Base-by-base conservation (phyloP, 1,284 basidiomycete species). In the Polyporus tsugae region DNA sequence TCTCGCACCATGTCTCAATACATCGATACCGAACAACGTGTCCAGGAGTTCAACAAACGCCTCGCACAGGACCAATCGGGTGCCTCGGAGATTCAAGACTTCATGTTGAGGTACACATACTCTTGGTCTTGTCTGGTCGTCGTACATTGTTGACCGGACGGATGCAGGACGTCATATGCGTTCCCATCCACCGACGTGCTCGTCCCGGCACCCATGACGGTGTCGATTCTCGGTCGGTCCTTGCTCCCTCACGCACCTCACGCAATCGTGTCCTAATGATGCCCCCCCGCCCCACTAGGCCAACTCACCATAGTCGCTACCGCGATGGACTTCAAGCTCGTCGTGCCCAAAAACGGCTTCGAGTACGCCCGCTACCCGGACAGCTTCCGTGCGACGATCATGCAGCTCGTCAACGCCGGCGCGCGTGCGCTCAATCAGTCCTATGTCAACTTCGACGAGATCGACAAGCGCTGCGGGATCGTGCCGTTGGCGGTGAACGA, bases 381-480 rank as follows among this genome's bases (percentile, higher is more conserved):
- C 53, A 68, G 67, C 52, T 68, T 68, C 53, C 67, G 67, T 41
- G 67, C 67, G 11, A 68, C 67, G 7, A 68, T 64, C 63, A 64
- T 44, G 52, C 67, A 68, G 42, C 67, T 68, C 60, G 67, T 65
- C 15, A 68, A 68, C 63, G 35, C 67, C 4, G 67, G 67, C 29
- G 38, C 44, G 29, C 67, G 64, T 22, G 58, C 67, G 19, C 63
- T 68, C 22, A 68, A 68, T 42, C 10, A 64, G 22, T 68, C 67
- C 42, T 68, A 62, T 60, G 67, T 46, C 59, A 68, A 68, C 60
- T 68, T 68, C 60, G 67, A 68, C 63, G 67, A 68, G 67, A 68
- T 68, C 60, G 55, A 61, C 63, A 64, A 64, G 41, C 67, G 67
- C 42, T 68, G 62, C 25, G 67, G 41, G 17, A 63, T 63, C 5